Evolutionary conservation across 257 asterid species (phyloP), one percentile per base, ranked within the genome.

Genomic region (Nicotiana obtusifolia): DNA sequence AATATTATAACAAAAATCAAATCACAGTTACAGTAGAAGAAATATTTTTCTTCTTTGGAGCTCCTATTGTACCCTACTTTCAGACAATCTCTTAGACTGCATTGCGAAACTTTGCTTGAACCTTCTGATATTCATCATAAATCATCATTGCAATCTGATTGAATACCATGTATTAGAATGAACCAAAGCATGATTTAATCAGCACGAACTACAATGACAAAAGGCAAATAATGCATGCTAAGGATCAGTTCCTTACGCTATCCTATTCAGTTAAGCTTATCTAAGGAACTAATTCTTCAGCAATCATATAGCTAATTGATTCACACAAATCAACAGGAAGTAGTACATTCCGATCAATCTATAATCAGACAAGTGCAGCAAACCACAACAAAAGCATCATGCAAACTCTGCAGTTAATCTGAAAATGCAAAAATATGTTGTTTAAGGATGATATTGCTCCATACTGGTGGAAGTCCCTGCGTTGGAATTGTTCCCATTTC

Each of bases 31-130:
- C 69, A 64, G 49, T 16, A 31, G 54, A 79, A 62, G 60, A 79
- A 17, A 62, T 13, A 64, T 57, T 60, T 73, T 59, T n/a, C 57
- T 57, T 64, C 33, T 10, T 26, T 60, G 22, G 26, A 24, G 84
- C 49, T 20, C 69, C 37, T 73, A n/a, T 22, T 15, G 47, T 57
- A 41, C 59, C 2, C 26, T 84, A 62, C 20, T 53, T 84, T 37
- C 81, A 77, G 61, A 78, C 17, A 71, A n/a, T 83, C 86, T 79
- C 81, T 49, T 83, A 60, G 82, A 61, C 37, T 20, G 77, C 71
- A 77, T 30, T 28, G n/a, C 19, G 5, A 6, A 71, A 44, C 59
- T 13, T 13, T 1, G 11, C 59, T 11, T 44, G 78, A 41, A 71
- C 59, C 11, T 71, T 71, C 22, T 44, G 78, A 22, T 13, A 22